Evolutionary conservation across 2,329 filamentous ascomycete species (phyloP).

Genomic region (Alternaria consortialis): DNA sequence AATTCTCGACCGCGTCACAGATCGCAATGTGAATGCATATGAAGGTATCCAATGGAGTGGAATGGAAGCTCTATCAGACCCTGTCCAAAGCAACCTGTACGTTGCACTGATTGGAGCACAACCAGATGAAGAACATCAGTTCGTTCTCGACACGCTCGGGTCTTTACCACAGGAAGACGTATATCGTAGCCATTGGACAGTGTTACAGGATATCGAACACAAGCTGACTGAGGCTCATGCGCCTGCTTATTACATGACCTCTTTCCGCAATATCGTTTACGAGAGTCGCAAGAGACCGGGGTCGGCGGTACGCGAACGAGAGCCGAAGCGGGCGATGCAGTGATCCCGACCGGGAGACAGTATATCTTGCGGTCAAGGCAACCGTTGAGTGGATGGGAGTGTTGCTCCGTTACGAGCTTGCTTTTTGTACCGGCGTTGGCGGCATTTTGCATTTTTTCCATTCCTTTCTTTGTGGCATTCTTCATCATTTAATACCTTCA

Average conservation of each 20-base stretch:
- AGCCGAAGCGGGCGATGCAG: slow-evolving; percentile 44
- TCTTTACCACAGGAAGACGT: slow-evolving; percentile 43
- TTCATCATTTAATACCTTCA: slow-evolving; percentile 7
- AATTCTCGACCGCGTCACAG: slow-evolving; percentile 45
- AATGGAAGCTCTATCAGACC: slow-evolving; percentile 33
- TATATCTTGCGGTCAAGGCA: background rate
- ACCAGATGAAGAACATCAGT: slow-evolving; percentile 25
- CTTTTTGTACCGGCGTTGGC: slow-evolving; percentile 24
- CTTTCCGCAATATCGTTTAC: slow-evolving; percentile 38
- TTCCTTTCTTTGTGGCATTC: slow-evolving; percentile 24
- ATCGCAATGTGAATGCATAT: slow-evolving; percentile 47
- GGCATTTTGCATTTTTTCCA: slow-evolving; percentile 26
- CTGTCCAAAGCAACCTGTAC: slow-evolving; percentile 45
- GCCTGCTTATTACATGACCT: slow-evolving; percentile 34
- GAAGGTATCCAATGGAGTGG: slow-evolving; percentile 39
- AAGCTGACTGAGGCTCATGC: slow-evolving; percentile 36
- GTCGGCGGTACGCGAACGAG: slow-evolving; percentile 39
- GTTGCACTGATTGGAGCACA: slow-evolving; percentile 40
- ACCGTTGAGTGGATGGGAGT: background rate
- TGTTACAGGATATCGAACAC: slow-evolving; percentile 35
- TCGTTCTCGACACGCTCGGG: slow-evolving; percentile 42
- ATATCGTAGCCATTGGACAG: slow-evolving; percentile 42
- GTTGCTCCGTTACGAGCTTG: slow-evolving; percentile 10
- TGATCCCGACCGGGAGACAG: slow-evolving; percentile 1
- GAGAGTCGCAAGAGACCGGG: slow-evolving; percentile 47